Percentiles rank a stretch among this genome's conserved stretches.
phyloP scores from a whole-genome alignment of 306 rosid genomes.

The Sechiopsis laciniata region DNA sequence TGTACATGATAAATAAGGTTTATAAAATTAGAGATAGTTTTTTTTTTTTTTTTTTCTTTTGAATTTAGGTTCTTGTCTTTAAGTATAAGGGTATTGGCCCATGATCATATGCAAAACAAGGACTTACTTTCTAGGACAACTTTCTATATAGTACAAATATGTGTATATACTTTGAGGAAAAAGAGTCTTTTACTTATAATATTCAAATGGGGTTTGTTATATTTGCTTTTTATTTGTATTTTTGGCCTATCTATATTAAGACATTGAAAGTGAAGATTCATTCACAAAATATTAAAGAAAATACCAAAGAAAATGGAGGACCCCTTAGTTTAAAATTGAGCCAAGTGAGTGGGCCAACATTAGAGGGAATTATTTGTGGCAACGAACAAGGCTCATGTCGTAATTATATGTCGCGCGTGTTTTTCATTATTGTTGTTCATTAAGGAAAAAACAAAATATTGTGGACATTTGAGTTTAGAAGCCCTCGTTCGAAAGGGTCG shows the following conservation, averaged over 20 bases:
- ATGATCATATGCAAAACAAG: constrained; percentile 17
- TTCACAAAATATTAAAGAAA: background rate
- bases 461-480: too few relatives aligned
- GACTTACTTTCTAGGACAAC: constrained; percentile 10
- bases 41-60: background rate
- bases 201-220: background rate
- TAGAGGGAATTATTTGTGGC: background rate
- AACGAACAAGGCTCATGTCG: background rate
- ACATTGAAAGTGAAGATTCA: constrained; percentile 12
- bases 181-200: background rate
- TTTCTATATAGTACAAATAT: constrained; percentile 12
- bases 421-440: background rate
- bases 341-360: constrained; percentile 13
- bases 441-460: too few relatives aligned
- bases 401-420: constrained; percentile 1
- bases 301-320: constrained; percentile 15
- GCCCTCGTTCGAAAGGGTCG: too few relatives aligned
- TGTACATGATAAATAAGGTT: background rate
- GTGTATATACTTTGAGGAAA: background rate
- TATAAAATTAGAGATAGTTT: background rate
- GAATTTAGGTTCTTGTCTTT: background rate
- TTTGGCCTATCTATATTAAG: background rate
- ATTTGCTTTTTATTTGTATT: background rate
- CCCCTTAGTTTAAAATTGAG: background rate
- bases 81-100: background rate